phyloP scores from a whole-genome alignment of 371 early-diverging fungal species.

The Lichtheimia corymbifera region DNA sequence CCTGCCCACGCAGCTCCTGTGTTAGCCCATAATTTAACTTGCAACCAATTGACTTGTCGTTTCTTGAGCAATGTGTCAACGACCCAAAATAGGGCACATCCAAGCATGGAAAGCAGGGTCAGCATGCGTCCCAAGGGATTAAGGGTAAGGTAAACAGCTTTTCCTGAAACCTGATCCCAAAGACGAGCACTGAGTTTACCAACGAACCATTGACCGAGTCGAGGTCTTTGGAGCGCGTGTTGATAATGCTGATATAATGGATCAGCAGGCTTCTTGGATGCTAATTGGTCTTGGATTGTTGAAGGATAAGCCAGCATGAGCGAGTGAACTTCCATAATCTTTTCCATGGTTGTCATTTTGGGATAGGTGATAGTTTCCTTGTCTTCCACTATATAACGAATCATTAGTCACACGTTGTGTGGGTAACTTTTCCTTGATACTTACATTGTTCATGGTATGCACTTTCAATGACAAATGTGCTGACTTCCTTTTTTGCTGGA shows the following conservation, averaged over 20 bases:
- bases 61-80: conserved; percentile 22
- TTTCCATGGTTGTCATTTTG: conserved; percentile 17
- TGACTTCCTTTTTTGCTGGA: conserved; percentile 53
- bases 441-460: conserved; percentile 33
- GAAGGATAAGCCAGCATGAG: conserved; percentile 27
- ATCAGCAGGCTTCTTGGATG: conserved; percentile 5
- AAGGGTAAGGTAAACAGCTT: conserved; percentile 22
- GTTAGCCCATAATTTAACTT: background rate
- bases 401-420: background rate
- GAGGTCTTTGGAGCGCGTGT: background rate
- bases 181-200: conserved; percentile 12
- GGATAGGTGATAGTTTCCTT: conserved; percentile 12
- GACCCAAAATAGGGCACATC: conserved; percentile 8
- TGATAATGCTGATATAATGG: background rate
- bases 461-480: conserved; percentile 63
- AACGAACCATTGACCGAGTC: conserved; percentile 24
- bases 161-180: conserved; percentile 31
- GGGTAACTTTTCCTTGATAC: background rate
- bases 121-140: conserved; percentile 25
- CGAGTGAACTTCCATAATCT: conserved; percentile 28
- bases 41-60: conserved; percentile 26
- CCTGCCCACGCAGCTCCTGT: background rate
- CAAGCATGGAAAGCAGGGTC: conserved; percentile 7
- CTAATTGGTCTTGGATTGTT: conserved; percentile 24
- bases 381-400: conserved; percentile 12